Evolutionary conservation across 1,284 basidiomycete species (phyloP).

Genomic region (Ustilago xerochloae): DNA sequence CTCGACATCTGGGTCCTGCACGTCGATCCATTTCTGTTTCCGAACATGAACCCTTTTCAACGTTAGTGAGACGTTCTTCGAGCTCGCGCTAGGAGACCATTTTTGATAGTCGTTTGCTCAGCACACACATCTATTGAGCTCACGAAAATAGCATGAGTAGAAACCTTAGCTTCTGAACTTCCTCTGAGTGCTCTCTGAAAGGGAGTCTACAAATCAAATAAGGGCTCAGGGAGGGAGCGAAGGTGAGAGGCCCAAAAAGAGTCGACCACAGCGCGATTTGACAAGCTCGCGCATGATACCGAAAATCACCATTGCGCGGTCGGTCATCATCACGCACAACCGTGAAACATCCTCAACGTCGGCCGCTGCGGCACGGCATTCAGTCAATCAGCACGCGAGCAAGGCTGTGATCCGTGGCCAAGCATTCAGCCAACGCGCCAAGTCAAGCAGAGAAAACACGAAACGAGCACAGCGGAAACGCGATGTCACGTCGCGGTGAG

Average conservation of each 20-base stretch:
- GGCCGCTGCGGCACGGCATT: not conserved
- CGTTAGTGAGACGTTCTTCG: not conserved
- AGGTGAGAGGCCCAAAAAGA: not conserved
- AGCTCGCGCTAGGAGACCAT: slow-evolving; percentile 31
- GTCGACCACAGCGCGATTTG: slow-evolving; percentile 26
- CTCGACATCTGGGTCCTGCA: not conserved
- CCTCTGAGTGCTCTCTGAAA: not conserved
- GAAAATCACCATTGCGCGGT: slow-evolving; percentile 9
- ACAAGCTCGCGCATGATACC: slow-evolving; percentile 7
- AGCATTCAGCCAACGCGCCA: not conserved
- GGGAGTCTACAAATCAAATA: not conserved
- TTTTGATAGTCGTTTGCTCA: slow-evolving; percentile 3
- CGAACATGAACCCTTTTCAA: not conserved
- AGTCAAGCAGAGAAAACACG: not conserved
- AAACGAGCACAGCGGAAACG: not conserved
- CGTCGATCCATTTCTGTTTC: slow-evolving; percentile 5
- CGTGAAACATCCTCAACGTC: not conserved
- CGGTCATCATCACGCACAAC: slow-evolving; percentile 1
- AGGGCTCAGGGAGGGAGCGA: not conserved
- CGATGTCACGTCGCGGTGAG: not conserved
- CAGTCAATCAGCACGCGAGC: not conserved
- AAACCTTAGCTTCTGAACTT: not conserved
- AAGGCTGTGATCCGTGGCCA: not conserved
- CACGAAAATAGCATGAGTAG: not conserved
- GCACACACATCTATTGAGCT: too few species aligned